phyloP scores from a whole-genome alignment of 768 basidiomycete species.

The Podaxis pistillaris region DNA sequence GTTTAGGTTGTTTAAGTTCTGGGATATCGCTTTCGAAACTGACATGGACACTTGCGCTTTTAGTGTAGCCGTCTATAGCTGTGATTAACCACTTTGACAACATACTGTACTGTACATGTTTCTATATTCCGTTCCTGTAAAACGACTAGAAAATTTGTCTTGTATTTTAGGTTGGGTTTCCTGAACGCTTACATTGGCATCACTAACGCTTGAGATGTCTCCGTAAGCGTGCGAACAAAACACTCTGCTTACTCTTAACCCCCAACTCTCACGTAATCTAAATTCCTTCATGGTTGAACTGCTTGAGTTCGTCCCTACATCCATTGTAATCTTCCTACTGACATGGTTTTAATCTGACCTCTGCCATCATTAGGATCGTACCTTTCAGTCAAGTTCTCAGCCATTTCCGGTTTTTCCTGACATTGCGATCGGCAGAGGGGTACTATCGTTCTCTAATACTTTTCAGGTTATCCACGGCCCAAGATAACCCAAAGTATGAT shows the following conservation, averaged over 20 bases:
- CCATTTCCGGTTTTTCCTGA: constrained; percentile 60
- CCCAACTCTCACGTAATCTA: too few relatives aligned
- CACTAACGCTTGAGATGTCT: too few relatives aligned
- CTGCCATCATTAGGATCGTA: constrained; percentile 35
- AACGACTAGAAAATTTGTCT: too few relatives aligned
- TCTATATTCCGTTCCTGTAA: too few relatives aligned
- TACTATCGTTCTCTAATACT: constrained; percentile 62
- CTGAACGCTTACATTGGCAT: too few relatives aligned
- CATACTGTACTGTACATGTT: too few relatives aligned
- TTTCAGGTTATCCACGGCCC: constrained; percentile 52
- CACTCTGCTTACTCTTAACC: too few relatives aligned
- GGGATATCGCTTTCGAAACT: not conserved
- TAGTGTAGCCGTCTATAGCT: too few relatives aligned
- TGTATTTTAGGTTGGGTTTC: too few relatives aligned
- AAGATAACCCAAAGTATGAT: constrained; percentile 12
- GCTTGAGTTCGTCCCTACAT: constrained; percentile 22
- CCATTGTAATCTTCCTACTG: not conserved
- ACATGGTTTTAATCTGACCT: not conserved
- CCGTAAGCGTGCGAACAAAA: too few relatives aligned
- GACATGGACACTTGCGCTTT: too few relatives aligned
- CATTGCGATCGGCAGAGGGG: constrained; percentile 57
- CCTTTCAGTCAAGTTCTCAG: constrained; percentile 42
- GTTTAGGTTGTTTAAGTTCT: not conserved
- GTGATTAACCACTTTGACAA: too few relatives aligned
- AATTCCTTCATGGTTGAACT: constrained; percentile 16